Evolutionary conservation across 352 stramenopile species (phyloP).

Genomic region (Aphanomyces invadans): DNA sequence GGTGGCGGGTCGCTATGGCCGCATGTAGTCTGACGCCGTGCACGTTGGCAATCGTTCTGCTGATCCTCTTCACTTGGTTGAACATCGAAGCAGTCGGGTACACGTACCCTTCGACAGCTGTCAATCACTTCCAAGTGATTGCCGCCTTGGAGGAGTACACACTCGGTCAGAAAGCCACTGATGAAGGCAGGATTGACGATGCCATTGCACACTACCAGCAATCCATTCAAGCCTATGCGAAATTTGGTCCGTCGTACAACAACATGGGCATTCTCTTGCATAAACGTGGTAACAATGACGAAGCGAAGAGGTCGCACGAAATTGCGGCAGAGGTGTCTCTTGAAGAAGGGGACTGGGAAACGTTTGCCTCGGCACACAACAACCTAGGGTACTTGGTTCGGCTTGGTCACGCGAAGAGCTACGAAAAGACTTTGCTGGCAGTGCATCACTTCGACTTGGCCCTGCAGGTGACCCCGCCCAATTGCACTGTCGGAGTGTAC

Average conservation of each 20-base stretch:
- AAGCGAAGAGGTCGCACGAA: slow-evolving; percentile 37
- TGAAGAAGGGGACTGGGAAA: slow-evolving; percentile 33
- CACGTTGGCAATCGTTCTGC: background rate
- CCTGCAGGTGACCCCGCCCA: slow-evolving; percentile 28
- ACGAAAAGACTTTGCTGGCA: slow-evolving; percentile 37
- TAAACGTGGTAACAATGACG: slow-evolving; percentile 25
- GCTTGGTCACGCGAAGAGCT: slow-evolving; percentile 28
- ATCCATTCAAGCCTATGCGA: slow-evolving; percentile 42
- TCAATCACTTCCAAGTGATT: background rate
- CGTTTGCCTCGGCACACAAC: slow-evolving; percentile 47
- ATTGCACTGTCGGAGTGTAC: slow-evolving; percentile 25
- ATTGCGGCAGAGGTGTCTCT: slow-evolving; percentile 34
- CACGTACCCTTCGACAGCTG: slow-evolving; percentile 5
- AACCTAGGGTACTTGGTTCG: slow-evolving; percentile 64
- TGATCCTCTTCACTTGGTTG: background rate
- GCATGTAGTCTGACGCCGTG: no score
- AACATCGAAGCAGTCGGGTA: background rate
- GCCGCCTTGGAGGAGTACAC: slow-evolving; percentile 18
- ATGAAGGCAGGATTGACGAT: slow-evolving; percentile 6
- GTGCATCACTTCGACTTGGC: slow-evolving; percentile 57
- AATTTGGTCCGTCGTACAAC: slow-evolving; percentile 57
- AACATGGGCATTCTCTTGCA: slow-evolving; percentile 65
- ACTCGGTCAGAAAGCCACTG: background rate
- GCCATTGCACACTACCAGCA: slow-evolving; percentile 37
- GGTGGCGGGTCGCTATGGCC: no score